Conservation (phyloP, 2,329 filamentous ascomycete species). For the Cordyceps sp. region DNA sequence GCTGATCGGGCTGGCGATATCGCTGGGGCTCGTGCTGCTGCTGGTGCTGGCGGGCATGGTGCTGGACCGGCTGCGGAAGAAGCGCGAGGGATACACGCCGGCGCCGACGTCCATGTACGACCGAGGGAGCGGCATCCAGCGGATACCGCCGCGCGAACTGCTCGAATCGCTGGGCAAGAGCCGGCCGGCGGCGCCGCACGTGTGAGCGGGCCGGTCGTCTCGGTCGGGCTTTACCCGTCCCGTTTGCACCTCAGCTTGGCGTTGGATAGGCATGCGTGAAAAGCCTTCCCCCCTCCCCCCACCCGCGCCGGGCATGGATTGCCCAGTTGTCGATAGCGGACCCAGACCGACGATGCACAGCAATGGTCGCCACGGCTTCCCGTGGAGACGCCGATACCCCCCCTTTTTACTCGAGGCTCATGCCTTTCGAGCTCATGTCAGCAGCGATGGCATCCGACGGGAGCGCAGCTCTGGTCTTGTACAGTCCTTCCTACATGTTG, state of each 20-base stretch:
- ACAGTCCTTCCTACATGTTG: no score
- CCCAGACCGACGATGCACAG: no score
- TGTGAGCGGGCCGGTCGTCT: constrained; percentile 24
- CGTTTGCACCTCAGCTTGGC: constrained; percentile 15
- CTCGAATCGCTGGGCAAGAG: constrained; percentile 34
- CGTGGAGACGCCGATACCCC: no score
- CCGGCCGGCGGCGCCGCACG: constrained; percentile 27
- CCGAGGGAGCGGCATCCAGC: constrained; percentile 37
- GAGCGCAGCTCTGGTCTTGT: no score
- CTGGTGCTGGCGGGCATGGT: constrained; percentile 60
- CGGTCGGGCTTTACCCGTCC: constrained; percentile 7
- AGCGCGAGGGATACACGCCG: constrained; percentile 64
- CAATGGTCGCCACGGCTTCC: constrained; percentile 3
- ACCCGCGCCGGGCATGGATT: no score
- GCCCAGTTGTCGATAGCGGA: neutral
- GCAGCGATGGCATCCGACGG: no score
- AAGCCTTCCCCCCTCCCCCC: no score
- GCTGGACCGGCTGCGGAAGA: constrained; percentile 60
- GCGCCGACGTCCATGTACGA: constrained; percentile 53
- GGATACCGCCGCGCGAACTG: constrained; percentile 44
- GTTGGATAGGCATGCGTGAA: constrained; percentile 22
- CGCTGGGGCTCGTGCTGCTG: constrained; percentile 60
- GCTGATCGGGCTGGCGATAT: constrained; percentile 63
- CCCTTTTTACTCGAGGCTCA: no score
- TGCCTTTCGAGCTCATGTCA: no score